These are phyloP conservation scores for Kodamaea fukazawae DNA, from an alignment of 805 yeast genomes.

Conservation along the genomic window DNA sequence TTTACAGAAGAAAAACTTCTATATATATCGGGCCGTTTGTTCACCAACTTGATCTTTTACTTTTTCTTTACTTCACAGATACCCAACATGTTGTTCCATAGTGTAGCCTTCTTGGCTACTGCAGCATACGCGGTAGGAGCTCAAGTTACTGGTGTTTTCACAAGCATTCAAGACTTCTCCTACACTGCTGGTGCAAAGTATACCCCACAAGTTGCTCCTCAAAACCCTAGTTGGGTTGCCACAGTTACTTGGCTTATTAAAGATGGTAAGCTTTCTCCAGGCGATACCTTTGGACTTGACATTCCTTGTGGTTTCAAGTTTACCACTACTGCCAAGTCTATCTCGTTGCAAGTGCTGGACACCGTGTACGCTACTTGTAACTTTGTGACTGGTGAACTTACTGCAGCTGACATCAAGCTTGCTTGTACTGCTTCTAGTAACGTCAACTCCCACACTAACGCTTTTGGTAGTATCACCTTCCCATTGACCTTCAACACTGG, in stretches of 20 bases:
- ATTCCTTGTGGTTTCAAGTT: constrained; percentile 28
- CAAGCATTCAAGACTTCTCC: constrained; percentile 13
- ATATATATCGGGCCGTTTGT: too few species aligned
- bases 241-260: constrained; percentile 20
- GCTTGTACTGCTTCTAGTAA: constrained; percentile 17
- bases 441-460: constrained; percentile 14
- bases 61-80: neutral
- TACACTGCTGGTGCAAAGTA: constrained; percentile 12
- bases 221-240: constrained; percentile 18
- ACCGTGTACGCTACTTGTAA: constrained; percentile 12
- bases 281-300: constrained; percentile 26
- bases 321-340: constrained; percentile 11
- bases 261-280: constrained; percentile 15
- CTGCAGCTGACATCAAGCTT: constrained; percentile 11
- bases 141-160: constrained; percentile 18
- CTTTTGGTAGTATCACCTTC: constrained; percentile 16
- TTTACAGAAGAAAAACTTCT: neutral
- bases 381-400: constrained; percentile 7
- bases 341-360: constrained; percentile 11
- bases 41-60: neutral
- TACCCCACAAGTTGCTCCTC: constrained; percentile 1
- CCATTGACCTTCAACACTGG: constrained; percentile 20
- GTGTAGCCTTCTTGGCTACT: constrained; percentile 6
- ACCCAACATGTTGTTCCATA: constrained; percentile 1
- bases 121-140: constrained; percentile 6